phyloP scores from a whole-genome alignment of 116 monocot species.

The Dioscorea cayenensis region DNA sequence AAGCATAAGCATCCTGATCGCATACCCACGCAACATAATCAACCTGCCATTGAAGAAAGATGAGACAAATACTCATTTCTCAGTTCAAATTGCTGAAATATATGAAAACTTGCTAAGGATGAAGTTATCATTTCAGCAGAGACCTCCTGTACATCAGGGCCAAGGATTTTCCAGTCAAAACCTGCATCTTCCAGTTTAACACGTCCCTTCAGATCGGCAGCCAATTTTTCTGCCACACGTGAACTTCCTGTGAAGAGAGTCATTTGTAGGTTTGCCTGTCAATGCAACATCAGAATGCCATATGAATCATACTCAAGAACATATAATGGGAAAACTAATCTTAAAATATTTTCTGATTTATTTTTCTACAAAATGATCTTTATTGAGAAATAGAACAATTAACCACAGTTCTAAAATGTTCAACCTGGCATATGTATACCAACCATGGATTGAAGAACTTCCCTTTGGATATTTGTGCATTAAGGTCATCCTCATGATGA shows the following conservation, averaged over 20 bases:
- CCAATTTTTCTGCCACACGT: constrained; percentile 83
- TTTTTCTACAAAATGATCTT: no score
- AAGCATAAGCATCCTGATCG: constrained; percentile 99
- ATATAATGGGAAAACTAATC: no score
- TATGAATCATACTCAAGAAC: neutral
- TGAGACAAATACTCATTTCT: neutral
- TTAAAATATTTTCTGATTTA: no score
- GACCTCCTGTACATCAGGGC: constrained; percentile 96
- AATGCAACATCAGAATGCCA: neutral
- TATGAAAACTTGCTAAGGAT: neutral
- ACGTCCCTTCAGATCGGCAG: constrained; percentile 72
- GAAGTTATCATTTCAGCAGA: neutral
- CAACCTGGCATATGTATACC: no score
- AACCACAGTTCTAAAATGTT: no score
- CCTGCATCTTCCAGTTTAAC: constrained; percentile 98
- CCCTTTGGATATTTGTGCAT: no score
- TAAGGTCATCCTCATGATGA: no score
- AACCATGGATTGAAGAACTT: no score
- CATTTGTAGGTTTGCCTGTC: constrained; percentile 88
- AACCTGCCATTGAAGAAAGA: constrained; percentile 37
- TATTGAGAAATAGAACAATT: no score
- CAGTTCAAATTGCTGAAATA: neutral
- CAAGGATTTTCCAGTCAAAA: constrained; percentile 99
- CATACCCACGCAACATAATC: constrained; percentile 99
- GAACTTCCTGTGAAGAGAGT: constrained; percentile 97